Evolutionary conservation across 2,329 filamentous ascomycete genomes (phyloP).

Genomic region (Cercospora sesami): DNA sequence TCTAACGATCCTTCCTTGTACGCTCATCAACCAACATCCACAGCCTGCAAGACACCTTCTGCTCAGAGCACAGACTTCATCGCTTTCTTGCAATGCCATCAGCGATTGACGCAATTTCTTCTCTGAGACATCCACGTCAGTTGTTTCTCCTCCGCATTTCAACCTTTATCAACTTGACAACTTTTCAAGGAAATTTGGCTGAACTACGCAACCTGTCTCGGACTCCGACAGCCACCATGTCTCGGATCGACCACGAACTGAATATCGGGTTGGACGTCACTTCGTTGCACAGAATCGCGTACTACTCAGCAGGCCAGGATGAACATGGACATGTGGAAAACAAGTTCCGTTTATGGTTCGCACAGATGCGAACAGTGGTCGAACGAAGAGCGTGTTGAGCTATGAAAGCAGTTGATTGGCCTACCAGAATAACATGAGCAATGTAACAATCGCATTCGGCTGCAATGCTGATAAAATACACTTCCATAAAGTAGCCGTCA

Average conservation of each 20-base stretch:
- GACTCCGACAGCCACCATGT: neutral
- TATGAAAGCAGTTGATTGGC: too few relatives aligned
- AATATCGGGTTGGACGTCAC: neutral
- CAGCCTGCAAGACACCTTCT: neutral
- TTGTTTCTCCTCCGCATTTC: neutral
- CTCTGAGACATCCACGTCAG: neutral
- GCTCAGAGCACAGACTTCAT: neutral
- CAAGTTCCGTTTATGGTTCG: too few relatives aligned
- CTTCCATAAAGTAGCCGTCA: too few relatives aligned
- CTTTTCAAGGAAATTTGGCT: neutral
- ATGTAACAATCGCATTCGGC: too few relatives aligned
- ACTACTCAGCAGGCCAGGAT: too few relatives aligned
- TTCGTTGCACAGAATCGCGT: neutral
- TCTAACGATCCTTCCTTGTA: neutral
- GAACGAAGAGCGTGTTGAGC: too few relatives aligned
- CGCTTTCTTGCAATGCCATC: neutral
- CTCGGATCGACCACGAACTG: neutral
- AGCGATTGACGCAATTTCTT: neutral
- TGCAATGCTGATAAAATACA: too few relatives aligned
- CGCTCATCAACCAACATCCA: too few relatives aligned
- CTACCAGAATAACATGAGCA: too few relatives aligned
- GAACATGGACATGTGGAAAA: too few relatives aligned
- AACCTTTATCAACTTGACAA: neutral
- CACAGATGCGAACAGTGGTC: too few relatives aligned
- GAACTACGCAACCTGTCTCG: neutral